Evolutionary conservation across 2,329 filamentous ascomycete genomes (phyloP).

Genomic region (Aureobasidium uvarum): DNA sequence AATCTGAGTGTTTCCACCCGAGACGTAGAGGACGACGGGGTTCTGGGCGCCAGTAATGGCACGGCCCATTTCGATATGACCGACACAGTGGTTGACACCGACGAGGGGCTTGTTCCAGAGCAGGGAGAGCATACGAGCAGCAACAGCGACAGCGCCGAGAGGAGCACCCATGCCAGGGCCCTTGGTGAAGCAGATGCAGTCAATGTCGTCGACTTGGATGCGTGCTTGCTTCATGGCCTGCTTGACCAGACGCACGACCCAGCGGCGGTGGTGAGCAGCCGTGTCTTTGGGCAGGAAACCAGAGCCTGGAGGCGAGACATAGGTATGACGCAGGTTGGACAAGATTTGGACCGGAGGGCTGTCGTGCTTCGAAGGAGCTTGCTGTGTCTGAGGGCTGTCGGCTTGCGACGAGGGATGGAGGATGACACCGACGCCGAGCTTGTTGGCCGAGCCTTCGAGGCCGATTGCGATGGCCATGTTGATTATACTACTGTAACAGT

Average conservation of each 20-base stretch:
- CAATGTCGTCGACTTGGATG: constrained; percentile 63
- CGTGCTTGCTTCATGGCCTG: constrained; percentile 70
- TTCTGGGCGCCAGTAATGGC: constrained; percentile 86
- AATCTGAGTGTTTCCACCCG: constrained; percentile 94
- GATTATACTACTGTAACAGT: background rate
- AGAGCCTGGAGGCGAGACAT: constrained; percentile 83
- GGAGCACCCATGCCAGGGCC: constrained; percentile 97
- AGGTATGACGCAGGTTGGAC: constrained; percentile 92
- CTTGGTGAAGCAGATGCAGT: constrained; percentile 93
- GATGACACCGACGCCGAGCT: constrained; percentile 92
- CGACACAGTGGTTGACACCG: constrained; percentile 96
- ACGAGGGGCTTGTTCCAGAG: constrained; percentile 88
- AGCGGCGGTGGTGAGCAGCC: constrained; percentile 82
- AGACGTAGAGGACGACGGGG: constrained; percentile 94
- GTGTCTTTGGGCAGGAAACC: constrained; percentile 98
- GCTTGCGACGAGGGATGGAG: constrained; percentile 60
- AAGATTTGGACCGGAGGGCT: constrained; percentile 64
- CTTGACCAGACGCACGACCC: constrained; percentile 79
- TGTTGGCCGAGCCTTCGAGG: constrained; percentile 94
- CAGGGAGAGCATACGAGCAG: constrained; percentile 74
- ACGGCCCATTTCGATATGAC: constrained; percentile 98
- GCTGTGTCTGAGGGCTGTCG: constrained; percentile 34
- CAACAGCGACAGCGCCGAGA: constrained; percentile 80
- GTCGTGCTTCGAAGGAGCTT: constrained; percentile 31
- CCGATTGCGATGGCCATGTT: constrained; percentile 61